These are phyloP conservation scores for Lentinula aciculospora DNA, from an alignment of 768 basidiomycete genomes.

Conservation along the genomic window DNA sequence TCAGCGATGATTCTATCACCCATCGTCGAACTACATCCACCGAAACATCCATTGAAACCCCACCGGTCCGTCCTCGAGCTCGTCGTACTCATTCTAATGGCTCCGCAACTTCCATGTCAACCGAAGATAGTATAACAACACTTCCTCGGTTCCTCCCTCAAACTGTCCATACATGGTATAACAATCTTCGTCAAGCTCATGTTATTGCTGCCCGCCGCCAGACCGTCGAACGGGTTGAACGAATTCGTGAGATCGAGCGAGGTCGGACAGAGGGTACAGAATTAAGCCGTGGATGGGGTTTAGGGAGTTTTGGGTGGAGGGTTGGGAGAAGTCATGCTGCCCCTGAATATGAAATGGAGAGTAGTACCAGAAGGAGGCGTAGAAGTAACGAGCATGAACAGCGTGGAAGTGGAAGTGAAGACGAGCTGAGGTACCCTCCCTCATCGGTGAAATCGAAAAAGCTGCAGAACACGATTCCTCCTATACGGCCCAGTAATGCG, in stretches of 20 bases:
- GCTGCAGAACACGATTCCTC: background rate
- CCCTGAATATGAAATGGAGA: conserved; percentile 10
- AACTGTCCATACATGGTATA: conserved; percentile 49
- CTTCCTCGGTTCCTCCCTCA: conserved; percentile 33
- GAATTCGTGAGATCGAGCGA: conserved; percentile 58
- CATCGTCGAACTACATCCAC: background rate
- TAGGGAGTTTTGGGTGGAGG: conserved; percentile 61
- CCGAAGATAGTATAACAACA: conserved; percentile 14
- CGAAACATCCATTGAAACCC: background rate
- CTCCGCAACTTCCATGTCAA: conserved; percentile 8
- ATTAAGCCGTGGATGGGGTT: conserved; percentile 55
- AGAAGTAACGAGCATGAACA: background rate
- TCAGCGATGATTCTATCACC: background rate
- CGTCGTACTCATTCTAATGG: conserved; percentile 6
- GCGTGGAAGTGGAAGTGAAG: conserved; percentile 4
- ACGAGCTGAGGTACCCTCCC: background rate
- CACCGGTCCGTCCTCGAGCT: conserved; percentile 8
- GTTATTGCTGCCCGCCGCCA: conserved; percentile 64
- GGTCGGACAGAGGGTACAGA: conserved; percentile 12
- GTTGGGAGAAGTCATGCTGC: conserved; percentile 14
- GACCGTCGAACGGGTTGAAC: conserved; percentile 60
- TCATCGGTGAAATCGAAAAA: background rate
- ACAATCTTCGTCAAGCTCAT: conserved; percentile 64
- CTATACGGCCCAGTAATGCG: background rate
- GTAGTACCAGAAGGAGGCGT: conserved; percentile 7